Base-by-base conservation (phyloP, 371 early-diverging fungal genomes). In the Apophysomyces sp. region DNA sequence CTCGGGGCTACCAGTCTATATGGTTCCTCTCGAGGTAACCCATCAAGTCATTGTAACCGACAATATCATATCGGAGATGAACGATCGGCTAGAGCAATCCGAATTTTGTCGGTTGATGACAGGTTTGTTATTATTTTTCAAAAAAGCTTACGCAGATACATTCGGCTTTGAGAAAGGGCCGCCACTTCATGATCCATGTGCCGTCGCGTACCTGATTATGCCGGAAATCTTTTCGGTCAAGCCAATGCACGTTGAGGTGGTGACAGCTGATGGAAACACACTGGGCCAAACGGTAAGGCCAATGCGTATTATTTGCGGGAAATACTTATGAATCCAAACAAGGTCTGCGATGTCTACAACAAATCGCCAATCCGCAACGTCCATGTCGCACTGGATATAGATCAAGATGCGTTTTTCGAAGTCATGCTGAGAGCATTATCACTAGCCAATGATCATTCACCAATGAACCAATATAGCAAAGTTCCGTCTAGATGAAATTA, bases 1-100 rank as follows among this genome's bases (percentile, higher is more conserved):
- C 30, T 49, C 78, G n/a, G 77, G 70, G 0, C 12, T 61, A 15
- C 44, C 44, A 21, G 21, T 18, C 9, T 44, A 44, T 18, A 56
- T 78, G 62, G 67, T 74, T 0, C 78, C 78, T 4, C 60, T 78
- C 18, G 77, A 78, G n/a, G 67, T 69, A 13, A 74, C 78, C 0
- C 73, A 67, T 53, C 55, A 61, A 0, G 70, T 66, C 0, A 30
- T 65, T 16, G 52, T 65, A 1, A 58, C 67, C 0, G 30, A 56
- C 2, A 52, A 41, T 8, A 41, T 77, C 1, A 53, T 72, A n/a
- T 24, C 63, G 31, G 57, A 65, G 16, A 58, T 77, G 2, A 26
- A 53, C 4, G 21, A 30, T 6, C 49, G 62, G 2, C 39, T 54
- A 30, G 54, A 7, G 15, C 31, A 62, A 15, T 62, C 72, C 2